Conservation (phyloP, 2,329 filamentous ascomycete genomes). For the Botrytis porri region DNA sequence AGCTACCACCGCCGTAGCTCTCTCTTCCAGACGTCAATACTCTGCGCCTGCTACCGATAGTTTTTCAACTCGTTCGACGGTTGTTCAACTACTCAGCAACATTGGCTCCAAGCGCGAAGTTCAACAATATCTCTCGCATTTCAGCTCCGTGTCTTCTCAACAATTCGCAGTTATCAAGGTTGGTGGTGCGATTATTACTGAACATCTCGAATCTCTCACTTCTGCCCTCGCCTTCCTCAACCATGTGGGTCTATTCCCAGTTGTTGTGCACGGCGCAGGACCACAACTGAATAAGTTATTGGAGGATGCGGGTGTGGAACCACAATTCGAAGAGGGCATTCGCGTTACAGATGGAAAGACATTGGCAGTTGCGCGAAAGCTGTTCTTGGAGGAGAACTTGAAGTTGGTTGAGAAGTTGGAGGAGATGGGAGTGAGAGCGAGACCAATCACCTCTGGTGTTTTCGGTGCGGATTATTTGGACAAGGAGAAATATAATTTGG, state of each 20-base stretch:
- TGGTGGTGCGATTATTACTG: constrained; percentile 90
- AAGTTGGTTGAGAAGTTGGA: constrained; percentile 88
- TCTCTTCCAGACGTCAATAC: constrained; percentile 34
- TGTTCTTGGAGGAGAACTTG: constrained; percentile 94
- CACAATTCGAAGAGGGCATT: constrained; percentile 94
- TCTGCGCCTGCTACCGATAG: constrained; percentile 34
- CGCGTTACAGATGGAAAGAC: constrained; percentile 95
- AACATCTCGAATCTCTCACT: constrained; percentile 89
- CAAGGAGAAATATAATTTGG: constrained; percentile 92
- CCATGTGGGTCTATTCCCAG: constrained; percentile 89
- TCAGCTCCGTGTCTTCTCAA: constrained; percentile 93
- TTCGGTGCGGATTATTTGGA: constrained; percentile 93
- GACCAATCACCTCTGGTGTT: constrained; percentile 84
- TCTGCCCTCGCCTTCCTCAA: constrained; percentile 87
- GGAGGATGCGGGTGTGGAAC: constrained; percentile 87
- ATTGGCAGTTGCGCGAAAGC: constrained; percentile 80
- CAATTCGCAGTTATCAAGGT: constrained; percentile 99
- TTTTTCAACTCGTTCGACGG: constrained; percentile 65
- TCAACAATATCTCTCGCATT: constrained; percentile 96
- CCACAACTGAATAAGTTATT: constrained; percentile 92
- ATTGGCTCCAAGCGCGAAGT: constrained; percentile 95
- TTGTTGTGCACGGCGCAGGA: constrained; percentile 92
- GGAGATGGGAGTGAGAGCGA: constrained; percentile 81
- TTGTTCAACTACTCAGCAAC: constrained; percentile 88
- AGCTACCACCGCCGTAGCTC: constrained; percentile 31